Conservation (phyloP, 2,329 filamentous ascomycete genomes). For the Colletotrichum sp. region DNA sequence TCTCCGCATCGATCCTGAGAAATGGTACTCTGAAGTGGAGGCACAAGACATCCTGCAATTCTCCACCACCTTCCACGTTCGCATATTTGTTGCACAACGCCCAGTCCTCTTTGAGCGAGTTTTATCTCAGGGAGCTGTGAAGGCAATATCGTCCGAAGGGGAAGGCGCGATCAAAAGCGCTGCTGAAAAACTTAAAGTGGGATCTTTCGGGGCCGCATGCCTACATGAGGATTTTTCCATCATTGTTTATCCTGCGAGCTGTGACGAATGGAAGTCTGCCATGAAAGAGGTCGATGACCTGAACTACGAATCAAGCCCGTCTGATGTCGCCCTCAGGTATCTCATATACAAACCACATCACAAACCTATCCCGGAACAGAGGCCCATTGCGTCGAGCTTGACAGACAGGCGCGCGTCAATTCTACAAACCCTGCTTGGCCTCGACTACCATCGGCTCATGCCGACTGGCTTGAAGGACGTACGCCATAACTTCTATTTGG, state of each 20-base stretch:
- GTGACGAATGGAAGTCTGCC: conserved; percentile 36
- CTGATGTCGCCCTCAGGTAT: conserved; percentile 35
- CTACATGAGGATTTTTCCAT: conserved; percentile 36
- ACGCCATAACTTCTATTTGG: conserved; percentile 49
- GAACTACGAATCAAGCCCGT: background rate
- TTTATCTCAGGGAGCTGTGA: conserved; percentile 20
- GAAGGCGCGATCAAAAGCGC: conserved; percentile 29
- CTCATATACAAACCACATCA: conserved; percentile 37
- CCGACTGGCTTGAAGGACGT: conserved; percentile 17
- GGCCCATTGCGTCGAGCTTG: background rate
- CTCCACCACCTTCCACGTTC: conserved; percentile 36
- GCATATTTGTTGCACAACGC: conserved; percentile 30
- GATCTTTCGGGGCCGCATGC: conserved; percentile 40
- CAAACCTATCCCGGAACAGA: background rate
- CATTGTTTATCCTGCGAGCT: conserved; percentile 42
- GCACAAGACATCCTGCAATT: conserved; percentile 32
- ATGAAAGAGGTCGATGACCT: conserved; percentile 18
- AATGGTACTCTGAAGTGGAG: conserved; percentile 33
- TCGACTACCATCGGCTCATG: conserved; percentile 35
- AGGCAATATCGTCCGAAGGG: background rate
- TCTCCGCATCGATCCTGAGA: background rate
- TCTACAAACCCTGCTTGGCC: conserved; percentile 32
- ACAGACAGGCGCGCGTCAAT: conserved; percentile 9
- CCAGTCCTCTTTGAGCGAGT: background rate
- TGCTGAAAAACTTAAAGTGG: conserved; percentile 37